Evolutionary conservation across 1,284 basidiomycete species (phyloP).

Genomic region (Moesziomyces globuligerus): DNA sequence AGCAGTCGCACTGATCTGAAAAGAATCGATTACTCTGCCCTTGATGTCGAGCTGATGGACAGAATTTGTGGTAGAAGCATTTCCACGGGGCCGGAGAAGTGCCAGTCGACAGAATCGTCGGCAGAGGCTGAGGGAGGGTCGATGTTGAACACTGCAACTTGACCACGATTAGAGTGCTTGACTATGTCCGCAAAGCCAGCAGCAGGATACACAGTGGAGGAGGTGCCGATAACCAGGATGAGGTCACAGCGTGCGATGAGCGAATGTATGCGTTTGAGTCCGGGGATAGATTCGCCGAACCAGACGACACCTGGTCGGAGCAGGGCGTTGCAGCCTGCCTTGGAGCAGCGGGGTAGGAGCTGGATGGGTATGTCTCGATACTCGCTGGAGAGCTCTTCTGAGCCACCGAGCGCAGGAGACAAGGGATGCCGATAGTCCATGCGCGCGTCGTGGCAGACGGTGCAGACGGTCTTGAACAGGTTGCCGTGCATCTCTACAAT

Average conservation of each 20-base stretch:
- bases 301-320: conserved; percentile 76
- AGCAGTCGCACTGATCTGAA: too few species aligned
- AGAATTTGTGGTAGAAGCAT: conserved; percentile 22
- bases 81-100: conserved; percentile 40
- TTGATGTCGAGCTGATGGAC: not conserved
- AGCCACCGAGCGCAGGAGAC: conserved; percentile 71
- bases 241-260: conserved; percentile 72
- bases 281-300: conserved; percentile 72
- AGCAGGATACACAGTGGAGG: conserved; percentile 72
- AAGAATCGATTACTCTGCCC: not conserved
- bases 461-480: conserved; percentile 74
- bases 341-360: conserved; percentile 71
- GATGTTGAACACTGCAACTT: conserved; percentile 75
- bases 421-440: conserved; percentile 71
- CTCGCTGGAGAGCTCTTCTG: conserved; percentile 69
- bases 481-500: conserved; percentile 76
- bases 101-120: conserved; percentile 21
- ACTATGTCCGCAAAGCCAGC: conserved; percentile 70
- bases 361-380: conserved; percentile 68
- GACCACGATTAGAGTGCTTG: conserved; percentile 68
- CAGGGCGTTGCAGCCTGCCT: conserved; percentile 69
- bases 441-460: conserved; percentile 70
- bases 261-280: conserved; percentile 68
- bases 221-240: conserved; percentile 75
- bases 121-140: conserved; percentile 58